Base-by-base conservation (phyloP, 176 grass and related monocot species). In the Oryza glumipatula region DNA sequence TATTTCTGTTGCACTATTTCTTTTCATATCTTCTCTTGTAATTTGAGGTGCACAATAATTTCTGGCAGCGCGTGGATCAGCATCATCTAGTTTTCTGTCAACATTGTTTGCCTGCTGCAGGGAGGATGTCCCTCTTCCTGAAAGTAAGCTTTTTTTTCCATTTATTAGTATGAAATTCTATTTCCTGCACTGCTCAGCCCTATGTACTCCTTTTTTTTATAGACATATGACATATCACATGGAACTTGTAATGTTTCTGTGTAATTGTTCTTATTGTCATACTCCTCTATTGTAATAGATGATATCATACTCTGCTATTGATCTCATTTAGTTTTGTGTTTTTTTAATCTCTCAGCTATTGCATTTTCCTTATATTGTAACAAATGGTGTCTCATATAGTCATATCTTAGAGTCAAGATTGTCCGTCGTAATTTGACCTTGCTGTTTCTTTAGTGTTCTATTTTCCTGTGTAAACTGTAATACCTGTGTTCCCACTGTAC, bases 41-140 rank as follows among this genome's bases (percentile, higher is more conserved):
- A 71, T 54, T 49, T 72, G 3, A 41, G 6, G 17, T 41, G 30
- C 22, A 8, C 46, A 63, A 44, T 68, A 60, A 63, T 82, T 65
- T 84, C 19, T 36, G 76, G 77, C 88, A 93, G 94, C 76, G 77
- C 61, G 72, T 76, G 79, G 76, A 84, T 81, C 85, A 49, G 77
- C 83, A 45, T 14, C 68, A 85, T 84, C 85, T 77, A 81, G 56
- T 45, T 87, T 85, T 76, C 67, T 97, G 43, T 83, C 82, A 66
- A 15, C 68, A 51, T 77, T 88, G 24, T 78, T 94, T 81, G 19
- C 65, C 84, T 94, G 80, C 83, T 92, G 80, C 45, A 81, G 12
- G 28, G 87, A 91, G 84, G 89, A 90, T n/a, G n/a, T 58, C 24
- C 66, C 65, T 90, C 36, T 92, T 79, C 88, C 85, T 85, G 76